These are phyloP conservation scores for Trichothecium sympodiale DNA, from an alignment of 2,329 filamentous ascomycete genomes.

Conservation along the genomic window DNA sequence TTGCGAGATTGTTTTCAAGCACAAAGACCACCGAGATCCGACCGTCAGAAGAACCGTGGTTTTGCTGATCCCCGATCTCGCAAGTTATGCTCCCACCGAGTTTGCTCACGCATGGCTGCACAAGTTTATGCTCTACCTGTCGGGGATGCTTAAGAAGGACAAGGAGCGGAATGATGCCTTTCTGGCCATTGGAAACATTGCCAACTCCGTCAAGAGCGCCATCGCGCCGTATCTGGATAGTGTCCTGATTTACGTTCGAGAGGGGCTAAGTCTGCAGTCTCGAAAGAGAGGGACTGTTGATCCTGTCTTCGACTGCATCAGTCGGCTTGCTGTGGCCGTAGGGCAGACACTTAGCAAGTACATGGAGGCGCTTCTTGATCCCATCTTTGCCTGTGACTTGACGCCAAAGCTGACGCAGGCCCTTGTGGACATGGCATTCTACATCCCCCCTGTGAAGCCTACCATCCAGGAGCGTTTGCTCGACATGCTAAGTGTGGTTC, in stretches of 20 bases:
- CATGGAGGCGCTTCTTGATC: conserved; percentile 89
- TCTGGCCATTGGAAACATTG: conserved; percentile 89
- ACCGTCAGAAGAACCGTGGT: conserved; percentile 86
- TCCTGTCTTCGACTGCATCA: conserved; percentile 95
- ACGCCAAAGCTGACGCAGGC: conserved; percentile 92
- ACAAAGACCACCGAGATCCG: conserved; percentile 84
- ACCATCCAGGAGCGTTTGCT: conserved; percentile 89
- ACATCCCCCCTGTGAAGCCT: conserved; percentile 87
- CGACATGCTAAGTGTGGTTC: conserved; percentile 87
- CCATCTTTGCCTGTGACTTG: conserved; percentile 92
- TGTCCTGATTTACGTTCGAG: conserved; percentile 85
- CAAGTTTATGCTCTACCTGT: conserved; percentile 94
- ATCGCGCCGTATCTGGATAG: conserved; percentile 93
- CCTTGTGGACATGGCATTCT: conserved; percentile 96
- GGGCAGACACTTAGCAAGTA: conserved; percentile 97
- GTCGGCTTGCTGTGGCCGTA: conserved; percentile 87
- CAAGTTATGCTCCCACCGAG: conserved; percentile 82
- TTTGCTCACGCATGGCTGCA: conserved; percentile 83
- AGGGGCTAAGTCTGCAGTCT: conserved; percentile 76
- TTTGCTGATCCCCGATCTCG: conserved; percentile 80
- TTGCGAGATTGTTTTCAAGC: conserved; percentile 83
- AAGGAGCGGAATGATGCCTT: conserved; percentile 93
- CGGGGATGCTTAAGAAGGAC: conserved; percentile 86
- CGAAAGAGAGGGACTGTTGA: conserved; percentile 52
- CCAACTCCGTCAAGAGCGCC: conserved; percentile 88